Base-by-base conservation (phyloP, 768 basidiomycete species). In the Kwoniella sp. region DNA sequence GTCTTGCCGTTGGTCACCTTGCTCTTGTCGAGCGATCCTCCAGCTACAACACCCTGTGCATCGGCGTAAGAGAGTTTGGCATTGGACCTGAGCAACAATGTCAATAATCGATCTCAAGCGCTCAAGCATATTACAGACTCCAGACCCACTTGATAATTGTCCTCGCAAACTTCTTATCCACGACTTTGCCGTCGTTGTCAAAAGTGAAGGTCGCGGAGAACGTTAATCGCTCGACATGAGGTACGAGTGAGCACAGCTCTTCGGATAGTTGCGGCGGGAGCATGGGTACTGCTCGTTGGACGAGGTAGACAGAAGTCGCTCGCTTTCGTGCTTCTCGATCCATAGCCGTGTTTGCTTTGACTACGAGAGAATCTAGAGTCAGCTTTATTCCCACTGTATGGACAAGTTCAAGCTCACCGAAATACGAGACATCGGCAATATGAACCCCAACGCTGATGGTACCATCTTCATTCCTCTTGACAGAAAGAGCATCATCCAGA, bases 281-380 rank as follows among this genome's bases (percentile, higher is more conserved):
- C 96, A 99, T 99, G 1, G 95, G 94, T 13, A 97, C 95, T 23
- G 90, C 88, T 60, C 95, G 88, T 80, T 99, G 96, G 28, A 98
- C 88, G 50, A 99, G 89, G 77, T 98, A 97, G 53, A 99, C 96
- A 73, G 91, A 93, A 1, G 93, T 97, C 28, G 94, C 96, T 65
- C 94, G 86, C 82, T 98, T 98, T 70, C 94, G 88, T 45, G 96
- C 96, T 82, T 99, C 96, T 25, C 96, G 91, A 75, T 99, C 96
- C 73, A 99, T 84, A n/a, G 96, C 91, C 12, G 94, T 96, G 79
- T 82, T 83, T 23, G 78, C 69, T 74, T 81, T 77, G 58, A 82
- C 76, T 73, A 55, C 20, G 31, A 4, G 15, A 17, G n/a, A 48
- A 55, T 13, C 58, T 25, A 34, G 1, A 11, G 31, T 41, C 47